Percentiles rank a stretch among this genome's conserved stretches.
Conservation (phyloP, 177 flowering plant species). For the Telopea speciosissima region DNA sequence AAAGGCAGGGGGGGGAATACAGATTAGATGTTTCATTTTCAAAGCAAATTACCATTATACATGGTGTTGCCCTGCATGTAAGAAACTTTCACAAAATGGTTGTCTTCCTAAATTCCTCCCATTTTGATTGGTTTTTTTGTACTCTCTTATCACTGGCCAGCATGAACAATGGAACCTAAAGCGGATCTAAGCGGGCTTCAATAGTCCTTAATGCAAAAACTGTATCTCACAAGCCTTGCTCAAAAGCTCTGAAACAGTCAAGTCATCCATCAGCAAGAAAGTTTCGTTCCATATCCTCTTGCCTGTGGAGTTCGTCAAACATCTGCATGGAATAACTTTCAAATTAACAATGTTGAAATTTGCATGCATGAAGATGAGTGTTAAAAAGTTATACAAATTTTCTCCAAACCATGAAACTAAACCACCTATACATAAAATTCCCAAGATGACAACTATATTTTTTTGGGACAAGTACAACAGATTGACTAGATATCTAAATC, state of each 20-base stretch:
- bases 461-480: background rate
- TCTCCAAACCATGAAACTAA: background rate
- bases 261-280: background rate
- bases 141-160: background rate
- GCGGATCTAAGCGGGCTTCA: background rate
- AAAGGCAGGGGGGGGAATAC: background rate
- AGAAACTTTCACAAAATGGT: background rate
- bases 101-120: background rate
- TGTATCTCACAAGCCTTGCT: conserved; percentile 1
- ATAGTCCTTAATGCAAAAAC: background rate
- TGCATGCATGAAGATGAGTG: background rate
- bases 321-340: conserved; percentile 17
- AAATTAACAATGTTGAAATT: conserved; percentile 1
- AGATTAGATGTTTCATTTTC: background rate
- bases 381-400: background rate
- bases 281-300: background rate
- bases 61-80: conserved; percentile 4
- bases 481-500: background rate
- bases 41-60: background rate
- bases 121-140: background rate
- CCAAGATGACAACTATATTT: background rate
- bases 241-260: conserved; percentile 1
- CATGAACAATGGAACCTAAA: background rate
- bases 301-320: conserved; percentile 14
- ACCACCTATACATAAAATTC: too few species aligned